A percentile compares a stretch with the other conserved stretches of the same genome.
phyloP scores from a whole-genome alignment of 192 early-diverging fungal genomes.

The Powellomyces hirtus region DNA sequence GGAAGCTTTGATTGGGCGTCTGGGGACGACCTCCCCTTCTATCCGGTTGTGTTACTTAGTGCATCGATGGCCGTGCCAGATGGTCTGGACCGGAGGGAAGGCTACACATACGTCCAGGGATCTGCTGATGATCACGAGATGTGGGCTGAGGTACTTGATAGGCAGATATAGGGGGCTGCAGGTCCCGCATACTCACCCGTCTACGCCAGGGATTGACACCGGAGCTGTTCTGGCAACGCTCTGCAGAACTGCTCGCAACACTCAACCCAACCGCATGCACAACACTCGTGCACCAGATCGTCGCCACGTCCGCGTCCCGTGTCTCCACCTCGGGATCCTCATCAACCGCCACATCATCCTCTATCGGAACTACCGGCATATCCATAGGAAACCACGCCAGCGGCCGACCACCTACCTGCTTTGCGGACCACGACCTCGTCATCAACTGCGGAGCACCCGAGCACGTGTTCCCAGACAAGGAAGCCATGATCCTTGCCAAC shows the following conservation, averaged over 20 bases:
- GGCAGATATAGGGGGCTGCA: too few relatives aligned
- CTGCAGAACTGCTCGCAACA: constrained; percentile 29
- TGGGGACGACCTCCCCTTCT: constrained; percentile 49
- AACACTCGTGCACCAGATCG: too few relatives aligned
- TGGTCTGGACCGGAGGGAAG: constrained; percentile 41
- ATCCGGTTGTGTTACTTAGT: constrained; percentile 75
- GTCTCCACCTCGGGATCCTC: too few relatives aligned
- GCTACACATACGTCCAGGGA: constrained; percentile 83
- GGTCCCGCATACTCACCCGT: neutral
- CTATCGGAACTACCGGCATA: constrained; percentile 59
- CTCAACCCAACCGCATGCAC: constrained; percentile 34
- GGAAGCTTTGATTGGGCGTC: neutral
- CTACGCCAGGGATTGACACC: constrained; percentile 55
- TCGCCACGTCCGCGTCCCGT: neutral
- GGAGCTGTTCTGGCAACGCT: constrained; percentile 63
- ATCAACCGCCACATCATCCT: neutral
- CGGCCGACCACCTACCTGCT: constrained; percentile 49
- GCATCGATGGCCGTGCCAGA: constrained; percentile 65
- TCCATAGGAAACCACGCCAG: constrained; percentile 64
- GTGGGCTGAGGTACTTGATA: constrained; percentile 68
- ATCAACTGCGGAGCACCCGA: constrained; percentile 74
- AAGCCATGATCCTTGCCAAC: neutral
- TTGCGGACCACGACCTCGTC: constrained; percentile 71
- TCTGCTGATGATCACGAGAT: constrained; percentile 86
- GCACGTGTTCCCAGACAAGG: constrained; percentile 30